phyloP scores from a whole-genome alignment of 352 stramenopile genomes.

The Globisporangium alternatum region DNA sequence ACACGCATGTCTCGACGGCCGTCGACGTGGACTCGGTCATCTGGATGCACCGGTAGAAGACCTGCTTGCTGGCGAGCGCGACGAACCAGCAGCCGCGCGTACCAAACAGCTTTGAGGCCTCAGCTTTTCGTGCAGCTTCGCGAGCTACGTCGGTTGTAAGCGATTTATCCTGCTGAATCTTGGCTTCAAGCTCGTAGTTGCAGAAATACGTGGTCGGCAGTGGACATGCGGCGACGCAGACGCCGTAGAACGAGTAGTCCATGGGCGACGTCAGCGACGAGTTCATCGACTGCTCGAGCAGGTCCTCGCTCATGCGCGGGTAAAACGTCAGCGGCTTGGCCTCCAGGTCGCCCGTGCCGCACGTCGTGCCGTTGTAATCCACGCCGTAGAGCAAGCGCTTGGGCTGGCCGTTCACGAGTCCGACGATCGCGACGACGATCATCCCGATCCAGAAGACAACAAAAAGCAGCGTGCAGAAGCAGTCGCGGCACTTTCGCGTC shows the following conservation, averaged over 20 bases:
- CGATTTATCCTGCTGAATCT: slow-evolving; percentile 37
- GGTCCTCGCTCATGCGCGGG: slow-evolving; percentile 71
- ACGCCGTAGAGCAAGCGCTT: slow-evolving; percentile 67
- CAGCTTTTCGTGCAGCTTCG: slow-evolving; percentile 41
- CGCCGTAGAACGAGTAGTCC: slow-evolving; percentile 64
- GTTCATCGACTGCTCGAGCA: slow-evolving; percentile 53
- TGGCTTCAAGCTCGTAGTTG: slow-evolving; percentile 67
- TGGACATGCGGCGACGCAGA: slow-evolving; percentile 63
- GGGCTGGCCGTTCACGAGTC: slow-evolving; percentile 59
- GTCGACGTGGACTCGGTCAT: slow-evolving; percentile 58
- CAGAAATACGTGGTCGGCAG: slow-evolving; percentile 55
- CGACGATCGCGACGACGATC: slow-evolving; percentile 49
- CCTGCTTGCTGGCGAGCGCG: slow-evolving; percentile 49
- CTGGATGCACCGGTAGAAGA: slow-evolving; percentile 84
- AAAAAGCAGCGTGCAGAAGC: slow-evolving; percentile 66
- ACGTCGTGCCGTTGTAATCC: slow-evolving; percentile 77
- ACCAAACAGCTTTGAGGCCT: slow-evolving; percentile 36
- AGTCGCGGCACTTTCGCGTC: slow-evolving; percentile 65
- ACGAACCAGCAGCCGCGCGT: slow-evolving; percentile 64
- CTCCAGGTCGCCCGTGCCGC: slow-evolving; percentile 39
- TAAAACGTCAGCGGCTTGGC: slow-evolving; percentile 58
- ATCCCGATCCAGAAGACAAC: slow-evolving; percentile 76
- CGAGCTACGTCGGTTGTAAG: slow-evolving; percentile 37
- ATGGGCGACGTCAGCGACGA: slow-evolving; percentile 36
- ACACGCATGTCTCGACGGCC: slow-evolving; percentile 60